A percentile compares a stretch with the other conserved stretches of the same genome.
phyloP scores from a whole-genome alignment of 495 filamentous ascomycete species.

The Penicillium arizonense region DNA sequence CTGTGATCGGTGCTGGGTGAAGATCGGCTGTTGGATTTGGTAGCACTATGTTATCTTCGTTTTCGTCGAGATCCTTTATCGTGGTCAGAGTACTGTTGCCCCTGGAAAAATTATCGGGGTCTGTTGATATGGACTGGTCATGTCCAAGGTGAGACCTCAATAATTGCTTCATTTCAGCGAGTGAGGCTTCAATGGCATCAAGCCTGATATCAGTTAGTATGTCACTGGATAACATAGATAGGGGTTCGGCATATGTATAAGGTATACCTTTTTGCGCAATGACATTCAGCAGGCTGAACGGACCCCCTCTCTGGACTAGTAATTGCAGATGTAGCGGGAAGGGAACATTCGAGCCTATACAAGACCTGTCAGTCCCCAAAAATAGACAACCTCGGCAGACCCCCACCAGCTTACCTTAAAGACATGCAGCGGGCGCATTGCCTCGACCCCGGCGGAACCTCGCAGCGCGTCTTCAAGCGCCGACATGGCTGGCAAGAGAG shows the following conservation, averaged over 20 bases:
- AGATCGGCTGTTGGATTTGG: neutral
- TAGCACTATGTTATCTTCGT: neutral
- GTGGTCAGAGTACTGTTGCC: neutral
- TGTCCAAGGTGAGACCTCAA: neutral
- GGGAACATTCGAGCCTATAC: slow-evolving; percentile 4
- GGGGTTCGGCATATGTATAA: neutral
- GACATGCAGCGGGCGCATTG: slow-evolving; percentile 10
- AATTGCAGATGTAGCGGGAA: slow-evolving; percentile 3
- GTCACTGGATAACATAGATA: no score
- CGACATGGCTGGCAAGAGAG: slow-evolving; percentile 7
- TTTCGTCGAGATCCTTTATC: neutral
- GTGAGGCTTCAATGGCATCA: neutral
- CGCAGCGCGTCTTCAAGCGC: slow-evolving; percentile 7
- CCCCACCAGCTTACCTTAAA: neutral
- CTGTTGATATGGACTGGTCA: neutral
- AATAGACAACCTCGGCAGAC: neutral
- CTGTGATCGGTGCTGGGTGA: slow-evolving; percentile 7
- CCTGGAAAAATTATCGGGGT: neutral
- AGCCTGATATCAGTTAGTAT: neutral
- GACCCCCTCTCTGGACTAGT: neutral
- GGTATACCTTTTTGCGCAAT: slow-evolving; percentile 1
- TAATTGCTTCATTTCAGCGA: slow-evolving; percentile 4
- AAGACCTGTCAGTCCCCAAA: neutral
- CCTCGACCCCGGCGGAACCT: slow-evolving; percentile 5
- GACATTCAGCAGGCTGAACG: neutral